Percentiles rank a stretch among this genome's conserved stretches.
Evolutionary conservation across 1,284 basidiomycete genomes (phyloP).

Genomic region (Hymenochaete sp.): DNA sequence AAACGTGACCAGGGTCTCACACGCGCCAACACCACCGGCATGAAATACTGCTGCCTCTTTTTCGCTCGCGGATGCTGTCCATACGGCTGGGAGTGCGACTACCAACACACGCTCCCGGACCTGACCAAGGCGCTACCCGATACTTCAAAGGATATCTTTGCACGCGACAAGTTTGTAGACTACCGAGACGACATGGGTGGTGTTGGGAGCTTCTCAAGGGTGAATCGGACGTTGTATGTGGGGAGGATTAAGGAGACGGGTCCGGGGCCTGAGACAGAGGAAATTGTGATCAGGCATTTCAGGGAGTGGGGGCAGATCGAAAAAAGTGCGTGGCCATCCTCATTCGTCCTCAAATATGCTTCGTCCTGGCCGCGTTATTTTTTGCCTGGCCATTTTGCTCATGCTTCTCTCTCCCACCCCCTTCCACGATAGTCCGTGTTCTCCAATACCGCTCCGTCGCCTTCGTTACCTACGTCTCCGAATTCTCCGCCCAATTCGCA

Average conservation of each 20-base stretch:
- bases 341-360: background rate
- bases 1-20: slow-evolving; percentile 88
- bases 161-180: slow-evolving; percentile 92
- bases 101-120: slow-evolving; percentile 81
- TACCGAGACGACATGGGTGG: slow-evolving; percentile 99
- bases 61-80: slow-evolving; percentile 96
- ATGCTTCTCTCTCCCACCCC: slow-evolving; percentile 13
- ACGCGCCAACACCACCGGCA: slow-evolving; percentile 83
- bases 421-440: slow-evolving; percentile 78
- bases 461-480: slow-evolving; percentile 91
- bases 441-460: slow-evolving; percentile 92
- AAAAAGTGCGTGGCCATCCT: slow-evolving; percentile 67
- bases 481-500: slow-evolving; percentile 88
- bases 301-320: slow-evolving; percentile 97
- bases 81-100: slow-evolving; percentile 96
- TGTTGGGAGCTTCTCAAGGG: slow-evolving; percentile 89
- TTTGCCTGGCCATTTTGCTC: background rate
- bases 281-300: slow-evolving; percentile 86
- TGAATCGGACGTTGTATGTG: slow-evolving; percentile 93
- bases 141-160: slow-evolving; percentile 93
- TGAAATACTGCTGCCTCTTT: slow-evolving; percentile 91
- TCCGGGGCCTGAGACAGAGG: slow-evolving; percentile 80
- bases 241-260: slow-evolving; percentile 91
- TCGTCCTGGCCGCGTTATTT: background rate
- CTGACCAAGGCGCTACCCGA: slow-evolving; percentile 68